A percentile compares a stretch with the other conserved stretches of the same genome.
Evolutionary conservation across 352 stramenopile genomes (phyloP).

Genomic region (Phytophthora vignae): DNA sequence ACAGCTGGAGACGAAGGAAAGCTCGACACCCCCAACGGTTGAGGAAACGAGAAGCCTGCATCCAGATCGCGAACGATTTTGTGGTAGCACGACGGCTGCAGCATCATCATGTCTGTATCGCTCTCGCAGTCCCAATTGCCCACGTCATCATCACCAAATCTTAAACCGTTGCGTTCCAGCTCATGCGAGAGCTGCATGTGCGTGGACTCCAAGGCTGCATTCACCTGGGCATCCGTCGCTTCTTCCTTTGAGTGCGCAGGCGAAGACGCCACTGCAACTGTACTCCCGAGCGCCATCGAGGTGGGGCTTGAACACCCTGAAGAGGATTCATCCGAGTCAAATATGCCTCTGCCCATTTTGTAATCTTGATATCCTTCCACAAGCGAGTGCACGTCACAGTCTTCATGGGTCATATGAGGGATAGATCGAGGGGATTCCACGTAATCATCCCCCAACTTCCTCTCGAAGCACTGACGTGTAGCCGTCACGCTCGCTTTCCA

Average conservation of each 20-base stretch:
- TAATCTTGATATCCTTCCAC: conserved; percentile 27
- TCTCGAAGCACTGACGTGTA: conserved; percentile 67
- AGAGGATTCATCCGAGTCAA: conserved; percentile 38
- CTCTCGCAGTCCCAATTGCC: conserved; percentile 34
- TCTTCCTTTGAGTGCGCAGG: conserved; percentile 30
- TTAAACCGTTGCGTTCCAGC: conserved; percentile 20
- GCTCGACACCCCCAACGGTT: conserved; percentile 41
- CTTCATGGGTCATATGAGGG: conserved; percentile 28
- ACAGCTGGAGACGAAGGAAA: conserved; percentile 31
- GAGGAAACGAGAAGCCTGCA: conserved; percentile 62
- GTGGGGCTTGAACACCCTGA: conserved; percentile 32
- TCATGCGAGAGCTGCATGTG: conserved; percentile 26
- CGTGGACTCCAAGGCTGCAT: conserved; percentile 35
- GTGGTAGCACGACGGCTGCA: conserved; percentile 45
- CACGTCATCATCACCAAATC: conserved; percentile 17
- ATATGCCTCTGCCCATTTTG: conserved; percentile 11
- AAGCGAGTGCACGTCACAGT: conserved; percentile 41
- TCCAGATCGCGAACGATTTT: conserved; percentile 69
- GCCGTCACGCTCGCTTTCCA: conserved; percentile 66
- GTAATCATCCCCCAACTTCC: conserved; percentile 10
- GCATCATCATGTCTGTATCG: conserved; percentile 22
- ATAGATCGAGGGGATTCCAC: conserved; percentile 19
- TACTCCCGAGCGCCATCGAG: conserved; percentile 40
- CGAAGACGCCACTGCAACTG: conserved; percentile 41
- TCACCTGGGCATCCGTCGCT: conserved; percentile 36